Evolutionary conservation across 2,329 filamentous ascomycete species (phyloP).

Genomic region (Penicillium sumatraense): DNA sequence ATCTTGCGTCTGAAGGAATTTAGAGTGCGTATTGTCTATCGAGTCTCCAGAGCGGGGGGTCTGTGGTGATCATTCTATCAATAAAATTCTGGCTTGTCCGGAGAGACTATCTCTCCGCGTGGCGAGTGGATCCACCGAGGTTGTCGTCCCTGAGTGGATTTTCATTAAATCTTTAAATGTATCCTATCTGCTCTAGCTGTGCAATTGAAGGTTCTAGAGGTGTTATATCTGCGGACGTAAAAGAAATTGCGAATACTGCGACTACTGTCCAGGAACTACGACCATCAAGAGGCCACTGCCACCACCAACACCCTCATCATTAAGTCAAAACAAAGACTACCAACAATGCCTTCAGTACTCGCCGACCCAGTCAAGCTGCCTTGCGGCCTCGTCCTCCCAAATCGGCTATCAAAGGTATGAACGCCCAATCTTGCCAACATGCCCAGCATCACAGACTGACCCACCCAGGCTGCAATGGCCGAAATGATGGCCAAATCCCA

Average conservation of each 20-base stretch:
- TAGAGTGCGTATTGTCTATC: neutral
- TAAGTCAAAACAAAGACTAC: too few relatives aligned
- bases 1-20: neutral
- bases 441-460: neutral
- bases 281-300: neutral
- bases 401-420: constrained; percentile 54
- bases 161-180: too few relatives aligned
- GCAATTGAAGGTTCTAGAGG: too few relatives aligned
- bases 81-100: neutral
- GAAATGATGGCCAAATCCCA: constrained; percentile 51
- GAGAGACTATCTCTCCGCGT: constrained; percentile 8
- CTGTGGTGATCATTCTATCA: neutral
- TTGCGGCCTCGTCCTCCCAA: constrained; percentile 61
- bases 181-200: too few relatives aligned
- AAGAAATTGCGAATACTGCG: too few relatives aligned
- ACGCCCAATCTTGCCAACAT: too few relatives aligned
- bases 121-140: constrained; percentile 1
- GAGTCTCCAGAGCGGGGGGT: neutral
- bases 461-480: constrained; percentile 48
- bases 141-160: neutral
- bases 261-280: neutral
- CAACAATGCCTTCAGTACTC: constrained; percentile 34
- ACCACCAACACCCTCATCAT: neutral
- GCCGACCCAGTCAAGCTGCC: constrained; percentile 55
- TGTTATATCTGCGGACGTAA: too few relatives aligned